Evolutionary conservation across 805 yeast genomes (phyloP).

Genomic region (Debaryomyces hansenii): DNA sequence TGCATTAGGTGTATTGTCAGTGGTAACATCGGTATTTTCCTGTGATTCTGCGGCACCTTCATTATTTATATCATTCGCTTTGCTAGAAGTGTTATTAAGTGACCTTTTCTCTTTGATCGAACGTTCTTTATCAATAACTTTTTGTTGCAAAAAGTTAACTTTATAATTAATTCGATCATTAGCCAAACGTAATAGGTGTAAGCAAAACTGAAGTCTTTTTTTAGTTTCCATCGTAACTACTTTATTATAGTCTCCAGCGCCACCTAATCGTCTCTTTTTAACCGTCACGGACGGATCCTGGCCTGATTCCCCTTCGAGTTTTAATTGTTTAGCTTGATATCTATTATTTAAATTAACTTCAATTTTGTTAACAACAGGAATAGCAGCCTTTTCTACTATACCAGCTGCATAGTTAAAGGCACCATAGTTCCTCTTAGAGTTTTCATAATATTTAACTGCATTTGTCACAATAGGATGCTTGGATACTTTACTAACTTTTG

Average conservation of each 20-base stretch:
- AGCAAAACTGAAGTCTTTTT: constrained; percentile 71
- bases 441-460: constrained; percentile 49
- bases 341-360: constrained; percentile 45
- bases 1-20: constrained; percentile 4
- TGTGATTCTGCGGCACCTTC: constrained; percentile 16
- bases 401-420: constrained; percentile 62
- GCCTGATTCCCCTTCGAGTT: constrained; percentile 15
- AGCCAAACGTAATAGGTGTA: constrained; percentile 78
- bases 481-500: constrained; percentile 36
- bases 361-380: constrained; percentile 51
- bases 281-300: constrained; percentile 6
- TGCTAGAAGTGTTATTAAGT: neutral
- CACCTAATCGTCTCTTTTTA: constrained; percentile 24
- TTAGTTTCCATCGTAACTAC: constrained; percentile 67
- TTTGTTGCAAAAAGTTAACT: constrained; percentile 59
- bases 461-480: constrained; percentile 45
- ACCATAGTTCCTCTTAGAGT: constrained; percentile 45
- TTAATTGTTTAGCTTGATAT: constrained; percentile 28
- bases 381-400: constrained; percentile 55
- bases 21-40: constrained; percentile 11
- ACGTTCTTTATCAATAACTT: constrained; percentile 47
- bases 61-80: neutral
- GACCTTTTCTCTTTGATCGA: constrained; percentile 22
- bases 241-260: constrained; percentile 20
- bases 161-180: constrained; percentile 71